phyloP scores from a whole-genome alignment of 1,139 yeast species.

The Maudiozyma humilis region DNA sequence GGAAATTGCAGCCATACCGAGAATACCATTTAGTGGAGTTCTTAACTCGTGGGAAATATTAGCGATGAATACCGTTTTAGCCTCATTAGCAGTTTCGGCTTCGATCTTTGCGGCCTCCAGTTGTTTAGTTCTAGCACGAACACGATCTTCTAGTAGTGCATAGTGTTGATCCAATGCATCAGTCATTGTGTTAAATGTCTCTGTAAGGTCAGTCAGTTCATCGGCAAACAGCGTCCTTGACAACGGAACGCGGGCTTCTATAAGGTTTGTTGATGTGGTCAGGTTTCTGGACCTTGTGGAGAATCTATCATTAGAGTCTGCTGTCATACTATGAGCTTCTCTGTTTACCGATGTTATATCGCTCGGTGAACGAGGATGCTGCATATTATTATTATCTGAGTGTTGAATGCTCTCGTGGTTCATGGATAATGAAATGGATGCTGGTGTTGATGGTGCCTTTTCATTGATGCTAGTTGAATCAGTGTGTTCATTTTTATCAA shows the following conservation, averaged over 20 bases:
- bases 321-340: constrained; percentile 1
- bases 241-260: constrained; percentile 41
- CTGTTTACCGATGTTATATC: constrained; percentile 1
- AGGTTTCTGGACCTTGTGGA: constrained; percentile 19
- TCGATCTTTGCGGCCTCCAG: constrained; percentile 79
- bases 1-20: constrained; percentile 93
- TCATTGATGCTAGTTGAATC: constrained; percentile 8
- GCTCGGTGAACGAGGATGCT: background rate
- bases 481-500: constrained; percentile 1
- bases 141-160: constrained; percentile 78
- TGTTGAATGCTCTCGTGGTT: background rate
- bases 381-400: background rate
- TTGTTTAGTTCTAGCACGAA: constrained; percentile 78
- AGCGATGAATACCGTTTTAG: constrained; percentile 90
- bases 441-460: background rate
- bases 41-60: constrained; percentile 91
- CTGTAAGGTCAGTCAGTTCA: constrained; percentile 80
- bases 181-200: constrained; percentile 86
- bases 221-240: constrained; percentile 62
- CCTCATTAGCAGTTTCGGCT: constrained; percentile 88
- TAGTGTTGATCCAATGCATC: constrained; percentile 81
- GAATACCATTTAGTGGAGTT: constrained; percentile 89
- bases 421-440: background rate
- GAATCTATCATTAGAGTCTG: constrained; percentile 6
- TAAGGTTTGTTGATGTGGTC: constrained; percentile 35